Evolutionary conservation across 2,329 filamentous ascomycete species (phyloP), one percentile per base, ranked within the genome.

Genomic region (Aspergillus clavatus): DNA sequence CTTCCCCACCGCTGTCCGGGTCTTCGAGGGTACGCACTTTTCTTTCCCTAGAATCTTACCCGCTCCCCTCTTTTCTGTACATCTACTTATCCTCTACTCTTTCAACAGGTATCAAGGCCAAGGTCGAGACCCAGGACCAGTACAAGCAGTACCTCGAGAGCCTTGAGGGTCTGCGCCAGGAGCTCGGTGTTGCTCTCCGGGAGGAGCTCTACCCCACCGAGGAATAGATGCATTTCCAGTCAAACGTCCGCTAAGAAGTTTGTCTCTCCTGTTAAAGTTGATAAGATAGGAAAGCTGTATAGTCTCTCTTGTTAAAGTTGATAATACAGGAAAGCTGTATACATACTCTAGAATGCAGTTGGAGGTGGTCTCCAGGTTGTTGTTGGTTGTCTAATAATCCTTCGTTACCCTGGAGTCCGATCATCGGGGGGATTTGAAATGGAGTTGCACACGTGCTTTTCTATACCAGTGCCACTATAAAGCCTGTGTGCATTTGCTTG

Each of bases 71-170:
- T 45, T 22, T 33, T 27, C 27, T 49, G 38, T 43, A 31, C 27
- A 29, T 19, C 16, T 28, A 36, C n/a, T 22, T 38, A 5, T 33
- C 7, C 7, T 40, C 10, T 42, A 5, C 18, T 14, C 18, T 21
- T 22, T 27, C 43, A 49, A 65, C 63, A 95, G 90, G 91, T 67
- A 86, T 98, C 81, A 96, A 95, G 79, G 88, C 89, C 74, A 98
- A 98, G 83, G 93, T 97, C 61, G 93, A 98, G 82, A 98, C 95
- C 83, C 86, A 89, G 74, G 82, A 82, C 66, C 93, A 98, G 78
- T 98, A 98, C 78, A 81, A 96, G 95, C 78, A 96, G 95, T 74
- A 74, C 75, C 83, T 98, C 51, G 80, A 87, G 67, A 88, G 95
- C 77, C 88, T 98, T 60, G 89, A 95, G 79, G 79, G 85, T 55